Conservation (phyloP, 2,329 filamentous ascomycete genomes). For the Colletotrichum filicis region DNA sequence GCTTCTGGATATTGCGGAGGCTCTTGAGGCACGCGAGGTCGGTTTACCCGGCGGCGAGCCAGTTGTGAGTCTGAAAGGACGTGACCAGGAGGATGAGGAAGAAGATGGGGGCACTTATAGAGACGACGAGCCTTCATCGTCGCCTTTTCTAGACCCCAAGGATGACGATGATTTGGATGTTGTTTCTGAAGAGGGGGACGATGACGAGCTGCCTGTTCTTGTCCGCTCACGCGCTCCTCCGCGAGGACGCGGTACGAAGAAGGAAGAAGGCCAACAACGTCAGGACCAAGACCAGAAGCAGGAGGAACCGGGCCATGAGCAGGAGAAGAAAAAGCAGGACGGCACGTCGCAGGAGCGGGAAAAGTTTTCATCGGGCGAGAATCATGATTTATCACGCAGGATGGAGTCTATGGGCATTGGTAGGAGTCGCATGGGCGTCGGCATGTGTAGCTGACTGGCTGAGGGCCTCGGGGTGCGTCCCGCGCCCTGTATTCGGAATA, state of each 20-base stretch:
- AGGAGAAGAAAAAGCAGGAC: constrained; percentile 1
- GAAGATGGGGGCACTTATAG: constrained; percentile 20
- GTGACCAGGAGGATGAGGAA: constrained; percentile 28
- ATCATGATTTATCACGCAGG: constrained; percentile 40
- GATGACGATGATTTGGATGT: constrained; percentile 43
- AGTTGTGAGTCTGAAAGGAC: constrained; percentile 46
- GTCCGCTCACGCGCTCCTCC: constrained; percentile 16
- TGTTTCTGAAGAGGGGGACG: constrained; percentile 43
- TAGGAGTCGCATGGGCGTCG: constrained; percentile 37
- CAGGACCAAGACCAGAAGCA: background rate
- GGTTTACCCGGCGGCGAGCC: constrained; percentile 72
- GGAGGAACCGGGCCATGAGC: background rate
- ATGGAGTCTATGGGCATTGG: constrained; percentile 48
- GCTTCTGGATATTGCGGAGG: constrained; percentile 85
- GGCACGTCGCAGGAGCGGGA: background rate
- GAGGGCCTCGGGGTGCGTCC: background rate
- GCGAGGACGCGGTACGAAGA: background rate
- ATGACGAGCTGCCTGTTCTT: constrained; percentile 28
- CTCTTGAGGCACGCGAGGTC: constrained; percentile 77
- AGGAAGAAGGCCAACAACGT: background rate
- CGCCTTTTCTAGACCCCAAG: constrained; percentile 33
- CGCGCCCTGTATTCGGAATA: constrained; percentile 17
- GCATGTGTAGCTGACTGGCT: constrained; percentile 37
- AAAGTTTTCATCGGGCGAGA: constrained; percentile 25
- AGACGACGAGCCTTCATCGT: constrained; percentile 28